Evolutionary conservation across 495 filamentous ascomycete species (phyloP), one percentile per base, ranked within the genome.

Genomic region (Aspergillus funiculosus): DNA sequence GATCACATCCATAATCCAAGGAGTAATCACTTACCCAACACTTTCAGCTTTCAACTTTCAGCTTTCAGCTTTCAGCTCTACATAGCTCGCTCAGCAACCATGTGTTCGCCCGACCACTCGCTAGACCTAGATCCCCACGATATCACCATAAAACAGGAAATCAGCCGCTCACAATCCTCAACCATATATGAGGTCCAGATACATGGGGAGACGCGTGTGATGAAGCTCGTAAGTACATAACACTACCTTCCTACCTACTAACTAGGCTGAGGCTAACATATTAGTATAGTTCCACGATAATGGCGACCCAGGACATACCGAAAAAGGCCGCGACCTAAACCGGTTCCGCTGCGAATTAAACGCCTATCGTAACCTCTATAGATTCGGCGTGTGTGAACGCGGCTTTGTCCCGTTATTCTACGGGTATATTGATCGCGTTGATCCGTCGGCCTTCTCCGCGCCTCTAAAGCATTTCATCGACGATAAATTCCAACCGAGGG

Each of bases 211-310:
- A 36, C 9, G 1, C 21, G 17, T 20, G 31, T 15, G 6, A 34
- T 34, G 31, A 34, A 34, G n/a, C 31, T 34, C 19, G 31, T 34
- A 34, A 18, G 31, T 34, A 34, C 13, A n/a, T 34, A 17, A 15
- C 31, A 17, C 31, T 34, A n/a, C n/a, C n/a, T 34, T 15, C 13
- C n/a, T 34, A 7, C 13, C n/a, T 4, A 34, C 31, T 34, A 9
- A 18, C 31, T 6, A 17, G 13, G 2, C 21, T n/a, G n/a, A n/a
- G n/a, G n/a, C n/a, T n/a, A n/a, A n/a, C n/a, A n/a, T n/a, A n/a
- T n/a, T n/a, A n/a, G n/a, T n/a, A n/a, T n/a, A 39, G 36, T 39
- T 25, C 17, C 36, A 39, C 20, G 36, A 39, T 5, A 39, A 39
- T 22, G 21, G 36, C 4, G 36, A 39, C 17, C 36, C 36, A 14